Conservation (phyloP, 495 filamentous ascomycete genomes). For the Penicillium maclennaniae region DNA sequence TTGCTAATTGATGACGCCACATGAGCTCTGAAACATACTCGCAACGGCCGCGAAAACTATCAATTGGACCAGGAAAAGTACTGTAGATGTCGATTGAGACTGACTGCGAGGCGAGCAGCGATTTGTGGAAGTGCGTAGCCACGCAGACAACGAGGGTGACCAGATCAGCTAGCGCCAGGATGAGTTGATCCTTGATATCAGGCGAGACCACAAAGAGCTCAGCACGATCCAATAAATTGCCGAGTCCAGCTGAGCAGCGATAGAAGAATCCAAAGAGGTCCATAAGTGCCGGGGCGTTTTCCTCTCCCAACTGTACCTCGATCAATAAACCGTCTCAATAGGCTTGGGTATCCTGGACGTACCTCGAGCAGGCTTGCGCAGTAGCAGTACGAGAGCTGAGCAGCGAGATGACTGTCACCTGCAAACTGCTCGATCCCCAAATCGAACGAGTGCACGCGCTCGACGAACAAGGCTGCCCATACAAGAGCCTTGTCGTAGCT, state of each 20-base stretch:
- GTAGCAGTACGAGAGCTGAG: conserved; percentile 24
- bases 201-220: conserved; percentile 28
- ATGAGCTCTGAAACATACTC: conserved; percentile 22
- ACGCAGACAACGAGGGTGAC: conserved; percentile 27
- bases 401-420: conserved; percentile 23
- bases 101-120: conserved; percentile 12
- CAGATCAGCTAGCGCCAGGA: conserved; percentile 26
- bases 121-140: conserved; percentile 24
- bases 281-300: conserved; percentile 24
- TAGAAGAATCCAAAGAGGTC: conserved; percentile 27
- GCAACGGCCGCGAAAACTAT: conserved; percentile 24
- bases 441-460: conserved; percentile 18
- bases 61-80: conserved; percentile 21
- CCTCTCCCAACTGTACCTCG: conserved; percentile 20
- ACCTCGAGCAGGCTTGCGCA: conserved; percentile 27
- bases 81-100: conserved; percentile 25
- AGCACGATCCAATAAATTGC: conserved; percentile 23
- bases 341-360: background rate
- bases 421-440: conserved; percentile 25
- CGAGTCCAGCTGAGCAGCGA: conserved; percentile 20
- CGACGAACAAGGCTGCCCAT: conserved; percentile 16
- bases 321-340: background rate
- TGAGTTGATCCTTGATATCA: conserved; percentile 30
- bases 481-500: conserved; percentile 21
- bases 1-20: conserved; percentile 23